Evolutionary conservation across 352 stramenopile genomes (phyloP).

Genomic region (Pythium scleroteichum): DNA sequence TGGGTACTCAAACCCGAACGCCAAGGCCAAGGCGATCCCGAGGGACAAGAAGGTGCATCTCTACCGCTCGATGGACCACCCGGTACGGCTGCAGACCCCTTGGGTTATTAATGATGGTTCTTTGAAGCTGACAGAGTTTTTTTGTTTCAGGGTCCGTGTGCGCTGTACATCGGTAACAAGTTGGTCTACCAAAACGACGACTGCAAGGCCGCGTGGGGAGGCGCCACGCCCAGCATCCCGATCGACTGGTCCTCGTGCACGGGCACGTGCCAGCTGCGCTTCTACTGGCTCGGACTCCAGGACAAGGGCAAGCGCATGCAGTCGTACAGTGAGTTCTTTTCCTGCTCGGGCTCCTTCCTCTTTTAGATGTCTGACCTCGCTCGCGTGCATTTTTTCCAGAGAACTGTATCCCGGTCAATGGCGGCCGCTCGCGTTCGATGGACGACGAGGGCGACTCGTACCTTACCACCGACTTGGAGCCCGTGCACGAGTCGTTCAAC

Average conservation of each 20-base stretch:
- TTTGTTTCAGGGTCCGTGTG: constrained; percentile 10
- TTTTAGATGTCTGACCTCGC: not conserved
- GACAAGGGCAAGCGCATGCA: constrained; percentile 26
- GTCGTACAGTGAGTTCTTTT: constrained; percentile 18
- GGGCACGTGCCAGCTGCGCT: constrained; percentile 23
- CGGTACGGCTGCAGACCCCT: constrained; percentile 6
- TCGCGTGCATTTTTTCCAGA: not conserved
- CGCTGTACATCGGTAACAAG: constrained; percentile 21
- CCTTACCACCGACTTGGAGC: no score
- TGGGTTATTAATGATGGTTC: no score
- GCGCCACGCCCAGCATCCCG: constrained; percentile 4
- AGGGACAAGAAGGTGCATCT: constrained; percentile 16
- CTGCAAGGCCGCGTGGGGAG: constrained; percentile 14
- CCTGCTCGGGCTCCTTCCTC: not conserved
- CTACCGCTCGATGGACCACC: constrained; percentile 23
- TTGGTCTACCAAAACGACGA: constrained; percentile 28
- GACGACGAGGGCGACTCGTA: no score
- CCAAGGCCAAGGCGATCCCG: constrained; percentile 19
- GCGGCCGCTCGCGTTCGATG: not conserved
- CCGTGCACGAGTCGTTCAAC: no score
- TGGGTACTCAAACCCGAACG: constrained; percentile 23
- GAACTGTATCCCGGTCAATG: not conserved
- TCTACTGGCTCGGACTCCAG: constrained; percentile 34
- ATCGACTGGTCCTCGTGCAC: constrained; percentile 27
- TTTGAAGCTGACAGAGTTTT: not conserved